phyloP scores from a whole-genome alignment of 768 basidiomycete species.

The Strobilomyces confusus region DNA sequence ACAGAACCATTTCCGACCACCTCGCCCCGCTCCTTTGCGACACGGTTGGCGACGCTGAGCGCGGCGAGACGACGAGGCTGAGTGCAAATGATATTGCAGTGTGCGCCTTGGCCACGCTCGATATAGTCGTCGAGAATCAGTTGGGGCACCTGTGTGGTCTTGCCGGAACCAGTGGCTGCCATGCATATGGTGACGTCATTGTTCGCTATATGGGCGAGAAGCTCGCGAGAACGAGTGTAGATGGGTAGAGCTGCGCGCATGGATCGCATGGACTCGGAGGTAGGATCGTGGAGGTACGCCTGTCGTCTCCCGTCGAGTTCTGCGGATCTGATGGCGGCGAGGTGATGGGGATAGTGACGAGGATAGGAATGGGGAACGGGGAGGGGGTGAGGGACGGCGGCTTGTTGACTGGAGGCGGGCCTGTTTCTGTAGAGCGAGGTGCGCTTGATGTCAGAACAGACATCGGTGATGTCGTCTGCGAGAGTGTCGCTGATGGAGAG shows the following conservation, averaged over 20 bases:
- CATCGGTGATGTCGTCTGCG: conserved; percentile 65
- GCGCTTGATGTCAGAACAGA: conserved; percentile 62
- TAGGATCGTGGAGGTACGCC: conserved; percentile 57
- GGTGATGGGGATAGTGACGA: conserved; percentile 28
- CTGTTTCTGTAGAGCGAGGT: conserved; percentile 65
- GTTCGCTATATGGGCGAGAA: conserved; percentile 63
- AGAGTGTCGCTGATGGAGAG: conserved; percentile 62
- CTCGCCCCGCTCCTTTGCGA: conserved; percentile 85
- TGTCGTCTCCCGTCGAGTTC: conserved; percentile 51
- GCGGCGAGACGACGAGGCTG: conserved; percentile 92
- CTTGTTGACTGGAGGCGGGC: conserved; percentile 34
- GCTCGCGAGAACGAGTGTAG: conserved; percentile 57
- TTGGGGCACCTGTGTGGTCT: conserved; percentile 94
- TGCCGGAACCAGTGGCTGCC: conserved; percentile 89
- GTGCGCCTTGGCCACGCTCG: conserved; percentile 69
- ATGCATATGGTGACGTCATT: conserved; percentile 88
- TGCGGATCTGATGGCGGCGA: conserved; percentile 51
- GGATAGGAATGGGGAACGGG: conserved; percentile 17
- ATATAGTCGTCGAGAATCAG: conserved; percentile 85
- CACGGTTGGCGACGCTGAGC: conserved; percentile 86
- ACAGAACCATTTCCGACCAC: conserved; percentile 58
- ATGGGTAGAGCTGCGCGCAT: conserved; percentile 73
- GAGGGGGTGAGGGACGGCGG: background rate
- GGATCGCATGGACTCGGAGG: conserved; percentile 60
- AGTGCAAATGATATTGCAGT: conserved; percentile 88